Evolutionary conservation across 257 asterid species (phyloP).

Genomic region (Marsdenia floribunda): DNA sequence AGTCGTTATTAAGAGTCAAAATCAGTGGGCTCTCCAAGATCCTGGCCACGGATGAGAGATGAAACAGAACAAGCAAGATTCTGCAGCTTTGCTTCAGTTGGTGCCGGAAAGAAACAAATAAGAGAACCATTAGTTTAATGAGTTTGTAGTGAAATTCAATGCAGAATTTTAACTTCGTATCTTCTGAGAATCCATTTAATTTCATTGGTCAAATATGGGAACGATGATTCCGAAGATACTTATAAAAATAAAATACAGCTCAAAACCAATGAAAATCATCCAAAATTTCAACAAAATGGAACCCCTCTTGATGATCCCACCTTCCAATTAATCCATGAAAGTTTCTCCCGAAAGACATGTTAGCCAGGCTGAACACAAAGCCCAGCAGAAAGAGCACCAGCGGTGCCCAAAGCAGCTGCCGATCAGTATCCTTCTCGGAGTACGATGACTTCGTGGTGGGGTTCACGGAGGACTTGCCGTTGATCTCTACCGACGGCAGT

Average conservation of each 20-base stretch:
- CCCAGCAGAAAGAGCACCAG: constrained; percentile 22
- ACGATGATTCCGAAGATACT: background rate
- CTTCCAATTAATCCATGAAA: background rate
- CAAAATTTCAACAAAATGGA: background rate
- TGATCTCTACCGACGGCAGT: constrained; percentile 20
- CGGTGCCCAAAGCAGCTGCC: constrained; percentile 32
- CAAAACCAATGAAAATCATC: constrained; percentile 8
- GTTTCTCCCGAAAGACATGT: constrained; percentile 16
- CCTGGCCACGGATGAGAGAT: background rate
- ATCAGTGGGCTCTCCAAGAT: background rate
- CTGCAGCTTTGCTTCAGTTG: background rate
- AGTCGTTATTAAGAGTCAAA: background rate
- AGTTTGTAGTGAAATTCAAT: background rate
- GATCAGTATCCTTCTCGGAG: constrained; percentile 34
- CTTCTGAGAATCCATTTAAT: background rate
- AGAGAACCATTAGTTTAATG: background rate
- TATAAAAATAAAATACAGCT: background rate
- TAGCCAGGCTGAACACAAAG: constrained; percentile 41
- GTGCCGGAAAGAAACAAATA: background rate
- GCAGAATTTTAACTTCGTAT: background rate
- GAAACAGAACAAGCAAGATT: background rate
- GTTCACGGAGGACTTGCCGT: constrained; percentile 40
- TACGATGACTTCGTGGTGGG: constrained; percentile 43
- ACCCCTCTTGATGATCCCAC: background rate
- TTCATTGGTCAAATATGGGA: background rate